Percentiles rank a stretch among this genome's conserved stretches.
Conservation (phyloP, 2,329 filamentous ascomycete genomes). For the Fusarium tricinctum region DNA sequence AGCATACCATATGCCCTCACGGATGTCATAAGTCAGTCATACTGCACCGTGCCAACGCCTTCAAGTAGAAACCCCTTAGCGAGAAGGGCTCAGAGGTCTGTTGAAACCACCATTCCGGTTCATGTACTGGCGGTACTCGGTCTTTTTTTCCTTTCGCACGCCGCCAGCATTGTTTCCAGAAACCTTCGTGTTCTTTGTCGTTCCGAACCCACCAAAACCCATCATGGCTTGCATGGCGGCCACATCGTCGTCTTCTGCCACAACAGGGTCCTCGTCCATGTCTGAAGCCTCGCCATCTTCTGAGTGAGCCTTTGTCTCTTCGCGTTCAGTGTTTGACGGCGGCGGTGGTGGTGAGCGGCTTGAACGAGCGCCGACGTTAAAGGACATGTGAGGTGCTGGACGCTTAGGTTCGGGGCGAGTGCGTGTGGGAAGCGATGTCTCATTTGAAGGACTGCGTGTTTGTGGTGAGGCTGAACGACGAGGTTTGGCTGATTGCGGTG, state of each 20-base stretch:
- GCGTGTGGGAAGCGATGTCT: slow-evolving; percentile 54
- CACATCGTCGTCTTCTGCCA: slow-evolving; percentile 72
- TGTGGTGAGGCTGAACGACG: slow-evolving; percentile 58
- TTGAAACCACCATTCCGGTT: slow-evolving; percentile 88
- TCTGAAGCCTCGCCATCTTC: slow-evolving; percentile 27
- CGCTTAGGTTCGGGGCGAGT: slow-evolving; percentile 47
- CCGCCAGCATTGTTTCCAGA: slow-evolving; percentile 87
- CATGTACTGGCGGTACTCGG: slow-evolving; percentile 97
- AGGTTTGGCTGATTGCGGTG: slow-evolving; percentile 42
- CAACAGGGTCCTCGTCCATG: slow-evolving; percentile 45
- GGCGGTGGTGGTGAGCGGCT: slow-evolving; percentile 44
- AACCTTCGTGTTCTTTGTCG: slow-evolving; percentile 91
- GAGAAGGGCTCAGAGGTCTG: slow-evolving; percentile 75
- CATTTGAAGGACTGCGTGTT: slow-evolving; percentile 43
- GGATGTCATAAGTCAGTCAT: slow-evolving; percentile 14
- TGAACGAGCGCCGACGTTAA: slow-evolving; percentile 52
- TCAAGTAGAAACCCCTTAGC: slow-evolving; percentile 47
- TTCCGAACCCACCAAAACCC: slow-evolving; percentile 89
- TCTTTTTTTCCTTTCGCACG: slow-evolving; percentile 93
- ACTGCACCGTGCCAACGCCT: neutral
- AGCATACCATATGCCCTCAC: neutral
- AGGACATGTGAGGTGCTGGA: slow-evolving; percentile 52
- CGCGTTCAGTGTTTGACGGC: slow-evolving; percentile 14
- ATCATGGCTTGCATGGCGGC: slow-evolving; percentile 86
- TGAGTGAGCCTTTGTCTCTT: slow-evolving; percentile 39